phyloP scores from a whole-genome alignment of 192 early-diverging fungal genomes.

The Umbelopsis ramanniana region DNA sequence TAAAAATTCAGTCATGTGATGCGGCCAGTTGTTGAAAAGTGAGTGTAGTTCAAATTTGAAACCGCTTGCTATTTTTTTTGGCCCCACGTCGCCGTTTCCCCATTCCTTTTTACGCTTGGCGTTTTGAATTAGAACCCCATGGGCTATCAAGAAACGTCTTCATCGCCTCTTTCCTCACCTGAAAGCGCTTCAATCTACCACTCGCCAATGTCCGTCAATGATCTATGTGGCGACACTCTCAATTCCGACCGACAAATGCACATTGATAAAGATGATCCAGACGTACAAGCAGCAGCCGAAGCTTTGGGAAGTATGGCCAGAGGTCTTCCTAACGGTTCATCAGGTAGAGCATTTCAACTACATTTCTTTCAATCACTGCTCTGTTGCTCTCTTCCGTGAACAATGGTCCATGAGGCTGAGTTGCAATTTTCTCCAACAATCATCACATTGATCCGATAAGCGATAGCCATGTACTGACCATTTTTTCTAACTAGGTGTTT shows the following conservation, averaged over 20 bases:
- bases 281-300: slow-evolving; percentile 40
- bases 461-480: not conserved
- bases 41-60: not conserved
- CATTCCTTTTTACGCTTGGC: not conserved
- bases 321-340: slow-evolving; percentile 1
- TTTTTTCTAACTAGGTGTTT: not conserved
- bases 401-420: not conserved
- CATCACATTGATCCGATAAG: slow-evolving; percentile 15
- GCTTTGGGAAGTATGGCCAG: slow-evolving; percentile 39
- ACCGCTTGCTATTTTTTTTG: not conserved
- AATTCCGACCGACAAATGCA: slow-evolving; percentile 18
- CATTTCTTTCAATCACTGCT: not conserved
- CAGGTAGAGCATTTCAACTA: not conserved
- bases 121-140: not conserved
- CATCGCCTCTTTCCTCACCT: slow-evolving; percentile 12
- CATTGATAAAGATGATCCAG: slow-evolving; percentile 34
- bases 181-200: slow-evolving; percentile 1
- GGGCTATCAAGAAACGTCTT: not conserved
- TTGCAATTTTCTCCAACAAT: slow-evolving; percentile 17
- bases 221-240: slow-evolving; percentile 13
- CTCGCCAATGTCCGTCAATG: slow-evolving; percentile 15
- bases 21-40: not conserved
- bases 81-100: not conserved
- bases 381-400: not conserved
- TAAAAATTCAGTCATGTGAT: not conserved